Evolutionary conservation across 768 basidiomycete species (phyloP).

Genomic region (Hygrocybe coccinea): DNA sequence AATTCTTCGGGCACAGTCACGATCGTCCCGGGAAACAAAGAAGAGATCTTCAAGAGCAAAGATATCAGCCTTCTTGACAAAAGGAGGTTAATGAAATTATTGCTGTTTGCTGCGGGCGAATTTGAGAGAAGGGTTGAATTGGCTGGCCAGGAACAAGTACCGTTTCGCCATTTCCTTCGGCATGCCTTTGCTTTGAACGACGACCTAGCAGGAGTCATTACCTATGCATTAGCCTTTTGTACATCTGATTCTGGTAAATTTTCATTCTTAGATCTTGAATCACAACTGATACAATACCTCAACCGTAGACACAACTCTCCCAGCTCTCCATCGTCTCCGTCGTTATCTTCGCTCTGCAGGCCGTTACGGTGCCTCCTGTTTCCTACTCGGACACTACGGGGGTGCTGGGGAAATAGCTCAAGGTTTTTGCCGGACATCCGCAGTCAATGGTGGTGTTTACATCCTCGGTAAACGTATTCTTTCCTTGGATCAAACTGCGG

Average conservation of each 20-base stretch:
- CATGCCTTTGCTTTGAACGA: conserved; percentile 59
- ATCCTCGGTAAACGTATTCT: conserved; percentile 55
- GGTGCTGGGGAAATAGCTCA: conserved; percentile 89
- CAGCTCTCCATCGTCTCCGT: conserved; percentile 65
- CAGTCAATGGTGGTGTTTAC: conserved; percentile 73
- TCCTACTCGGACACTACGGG: conserved; percentile 93
- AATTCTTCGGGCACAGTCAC: conserved; percentile 43
- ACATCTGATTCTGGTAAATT: conserved; percentile 49
- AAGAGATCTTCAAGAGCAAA: conserved; percentile 86
- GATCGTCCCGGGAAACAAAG: conserved; percentile 84
- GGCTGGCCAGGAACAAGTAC: conserved; percentile 45
- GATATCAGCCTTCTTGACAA: conserved; percentile 77
- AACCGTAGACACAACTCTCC: conserved; percentile 56
- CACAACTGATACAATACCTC: conserved; percentile 4
- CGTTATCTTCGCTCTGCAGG: conserved; percentile 74
- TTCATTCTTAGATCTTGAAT: not conserved
- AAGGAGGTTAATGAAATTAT: conserved; percentile 85
- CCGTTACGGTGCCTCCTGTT: conserved; percentile 76
- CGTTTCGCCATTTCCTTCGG: conserved; percentile 63
- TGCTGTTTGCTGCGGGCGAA: conserved; percentile 74
- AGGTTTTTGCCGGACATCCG: conserved; percentile 83
- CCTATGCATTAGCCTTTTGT: conserved; percentile 76
- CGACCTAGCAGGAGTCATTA: conserved; percentile 55
- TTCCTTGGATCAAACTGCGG: conserved; percentile 18
- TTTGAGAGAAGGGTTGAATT: conserved; percentile 63